phyloP scores from a whole-genome alignment of 495 filamentous ascomycete genomes.

The Neurospora tetrasperma region DNA sequence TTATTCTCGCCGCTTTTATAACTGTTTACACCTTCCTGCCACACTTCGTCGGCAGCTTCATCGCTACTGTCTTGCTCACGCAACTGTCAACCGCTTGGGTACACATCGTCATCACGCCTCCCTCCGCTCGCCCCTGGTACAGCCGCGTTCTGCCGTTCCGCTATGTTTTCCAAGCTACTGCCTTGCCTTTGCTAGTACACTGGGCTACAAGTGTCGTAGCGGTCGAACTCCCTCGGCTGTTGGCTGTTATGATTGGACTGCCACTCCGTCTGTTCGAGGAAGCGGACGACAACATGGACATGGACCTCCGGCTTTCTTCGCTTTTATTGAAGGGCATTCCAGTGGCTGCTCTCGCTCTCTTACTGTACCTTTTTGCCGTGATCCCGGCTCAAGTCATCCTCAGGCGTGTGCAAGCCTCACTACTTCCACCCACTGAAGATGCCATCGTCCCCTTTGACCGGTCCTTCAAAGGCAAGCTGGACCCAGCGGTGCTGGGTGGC shows the following conservation, averaged over 20 bases:
- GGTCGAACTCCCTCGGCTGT: conserved; percentile 14
- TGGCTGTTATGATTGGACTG: conserved; percentile 23
- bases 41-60: conserved; percentile 20
- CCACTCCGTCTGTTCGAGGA: conserved; percentile 5
- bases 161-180: conserved; percentile 34
- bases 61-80: conserved; percentile 24
- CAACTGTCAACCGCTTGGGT: conserved; percentile 34
- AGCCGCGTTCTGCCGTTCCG: conserved; percentile 34
- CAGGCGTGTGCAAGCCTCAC: conserved; percentile 40
- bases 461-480: conserved; percentile 37
- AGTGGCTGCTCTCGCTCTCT: conserved; percentile 17
- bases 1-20: conserved; percentile 11
- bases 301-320: conserved; percentile 2
- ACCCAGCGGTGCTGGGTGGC: conserved; percentile 54
- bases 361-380: conserved; percentile 23
- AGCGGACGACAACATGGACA: conserved; percentile 8
- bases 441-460: conserved; percentile 43
- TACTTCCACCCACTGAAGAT: conserved; percentile 39
- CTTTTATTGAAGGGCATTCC: conserved; percentile 23
- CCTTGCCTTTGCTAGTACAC: conserved; percentile 25
- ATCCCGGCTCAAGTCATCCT: conserved; percentile 34
- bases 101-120: conserved; percentile 35
- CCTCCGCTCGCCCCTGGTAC: conserved; percentile 29
- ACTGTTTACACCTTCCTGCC: conserved; percentile 15
- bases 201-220: conserved; percentile 22